Conservation (phyloP, 805 yeast species). For the Cyberlindnera amylophila region DNA sequence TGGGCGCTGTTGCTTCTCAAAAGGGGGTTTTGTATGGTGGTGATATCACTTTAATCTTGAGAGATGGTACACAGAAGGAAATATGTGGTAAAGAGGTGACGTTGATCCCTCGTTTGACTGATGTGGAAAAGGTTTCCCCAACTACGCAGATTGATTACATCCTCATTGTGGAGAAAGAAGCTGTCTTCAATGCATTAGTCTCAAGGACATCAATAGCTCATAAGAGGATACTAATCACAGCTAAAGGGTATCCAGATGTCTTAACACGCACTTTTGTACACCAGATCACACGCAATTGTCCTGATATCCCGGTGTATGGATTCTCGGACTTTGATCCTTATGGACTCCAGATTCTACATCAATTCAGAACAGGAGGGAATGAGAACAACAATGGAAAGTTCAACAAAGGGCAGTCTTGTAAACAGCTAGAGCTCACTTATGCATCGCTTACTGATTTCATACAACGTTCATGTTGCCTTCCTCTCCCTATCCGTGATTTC, state of each 20-base stretch:
- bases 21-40: constrained; percentile 53
- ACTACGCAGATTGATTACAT: constrained; percentile 25
- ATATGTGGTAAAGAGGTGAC: neutral
- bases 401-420: constrained; percentile 8
- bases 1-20: constrained; percentile 54
- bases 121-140: constrained; percentile 12
- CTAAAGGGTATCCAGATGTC: constrained; percentile 68
- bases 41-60: constrained; percentile 16
- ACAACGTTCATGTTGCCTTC: constrained; percentile 14
- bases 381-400: constrained; percentile 2
- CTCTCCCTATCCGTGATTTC: constrained; percentile 29
- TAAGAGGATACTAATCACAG: constrained; percentile 45
- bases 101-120: constrained; percentile 40
- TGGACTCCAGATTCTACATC: constrained; percentile 55
- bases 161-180: constrained; percentile 51
- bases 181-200: constrained; percentile 38
- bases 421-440: constrained; percentile 14
- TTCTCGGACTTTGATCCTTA: constrained; percentile 65
- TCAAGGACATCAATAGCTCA: constrained; percentile 11
- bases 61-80: constrained; percentile 1
- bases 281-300: constrained; percentile 23
- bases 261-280: constrained; percentile 45
- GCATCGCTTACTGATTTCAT: constrained; percentile 21
- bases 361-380: constrained; percentile 33
- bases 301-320: constrained; percentile 36